These are phyloP conservation scores for Stephanodiscus minutulus DNA, from an alignment of 108 stramenopile genomes.

Conservation along the genomic window DNA sequence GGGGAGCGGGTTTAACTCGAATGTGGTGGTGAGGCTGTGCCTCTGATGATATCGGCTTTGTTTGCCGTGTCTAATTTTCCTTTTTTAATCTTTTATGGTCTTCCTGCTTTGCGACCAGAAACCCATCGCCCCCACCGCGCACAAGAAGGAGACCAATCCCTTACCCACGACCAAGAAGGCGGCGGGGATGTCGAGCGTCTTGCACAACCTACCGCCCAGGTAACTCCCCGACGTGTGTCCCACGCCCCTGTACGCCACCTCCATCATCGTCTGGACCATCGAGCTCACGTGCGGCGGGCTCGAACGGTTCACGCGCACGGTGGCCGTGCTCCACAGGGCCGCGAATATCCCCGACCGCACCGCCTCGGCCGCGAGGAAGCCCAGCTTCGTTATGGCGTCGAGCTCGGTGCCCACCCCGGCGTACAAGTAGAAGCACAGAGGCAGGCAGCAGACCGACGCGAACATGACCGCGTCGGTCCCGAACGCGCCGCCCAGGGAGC, in stretches of 20 bases:
- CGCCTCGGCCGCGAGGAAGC: conserved; percentile 36
- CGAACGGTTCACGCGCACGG: conserved; percentile 29
- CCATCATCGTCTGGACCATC: conserved; percentile 43
- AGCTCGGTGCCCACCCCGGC: conserved; percentile 25
- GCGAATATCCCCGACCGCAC: conserved; percentile 42
- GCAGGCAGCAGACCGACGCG: conserved; percentile 25
- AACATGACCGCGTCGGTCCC: conserved; percentile 37
- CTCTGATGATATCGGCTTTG: too few relatives aligned
- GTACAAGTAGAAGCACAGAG: conserved; percentile 37
- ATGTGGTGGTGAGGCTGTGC: too few relatives aligned
- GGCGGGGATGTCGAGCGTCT: conserved; percentile 17
- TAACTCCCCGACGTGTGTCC: conserved; percentile 40
- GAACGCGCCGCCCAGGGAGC: conserved; percentile 16
- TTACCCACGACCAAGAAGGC: conserved; percentile 35
- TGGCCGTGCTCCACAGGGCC: conserved; percentile 42
- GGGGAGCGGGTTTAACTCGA: too few relatives aligned
- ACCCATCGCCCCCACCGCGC: conserved; percentile 18
- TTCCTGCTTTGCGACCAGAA: conserved; percentile 7
- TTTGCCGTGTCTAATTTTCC: too few relatives aligned
- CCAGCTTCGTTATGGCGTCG: conserved; percentile 25
- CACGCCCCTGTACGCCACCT: conserved; percentile 36
- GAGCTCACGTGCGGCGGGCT: conserved; percentile 36
- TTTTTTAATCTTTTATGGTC: neutral
- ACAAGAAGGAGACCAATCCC: conserved; percentile 35
- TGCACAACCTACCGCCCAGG: conserved; percentile 35